These are phyloP conservation scores for Xenoacremonium recifei DNA, from an alignment of 2,329 filamentous ascomycete species.

Conservation along the genomic window DNA sequence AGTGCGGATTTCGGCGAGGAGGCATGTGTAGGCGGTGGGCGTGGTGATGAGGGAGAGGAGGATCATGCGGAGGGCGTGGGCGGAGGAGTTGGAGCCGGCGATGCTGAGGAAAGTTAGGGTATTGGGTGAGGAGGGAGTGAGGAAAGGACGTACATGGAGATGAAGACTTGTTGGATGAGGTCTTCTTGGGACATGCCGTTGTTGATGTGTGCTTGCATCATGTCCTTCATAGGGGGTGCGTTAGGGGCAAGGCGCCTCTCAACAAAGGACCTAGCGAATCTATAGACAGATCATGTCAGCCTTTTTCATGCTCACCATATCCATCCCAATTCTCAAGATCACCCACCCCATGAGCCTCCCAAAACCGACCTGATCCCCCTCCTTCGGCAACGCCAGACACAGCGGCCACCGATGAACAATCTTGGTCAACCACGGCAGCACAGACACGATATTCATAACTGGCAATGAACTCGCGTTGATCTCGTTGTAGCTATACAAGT, in stretches of 20 bases:
- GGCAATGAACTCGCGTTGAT: conserved; percentile 42
- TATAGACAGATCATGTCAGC: conserved; percentile 5
- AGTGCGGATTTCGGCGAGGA: conserved; percentile 47
- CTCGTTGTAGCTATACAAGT: conserved; percentile 45
- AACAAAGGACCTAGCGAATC: conserved; percentile 20
- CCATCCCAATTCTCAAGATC: neutral
- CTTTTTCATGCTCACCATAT: neutral
- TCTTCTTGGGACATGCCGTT: conserved; percentile 34
- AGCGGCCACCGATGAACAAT: conserved; percentile 37
- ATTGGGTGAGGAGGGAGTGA: neutral
- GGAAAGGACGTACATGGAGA: conserved; percentile 33
- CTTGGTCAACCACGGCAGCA: conserved; percentile 35
- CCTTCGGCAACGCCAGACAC: conserved; percentile 31
- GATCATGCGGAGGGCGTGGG: conserved; percentile 50
- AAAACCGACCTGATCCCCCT: conserved; percentile 37
- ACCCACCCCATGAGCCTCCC: conserved; percentile 38
- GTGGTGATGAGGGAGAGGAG: conserved; percentile 51
- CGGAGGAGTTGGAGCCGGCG: conserved; percentile 60
- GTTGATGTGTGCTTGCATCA: conserved; percentile 40
- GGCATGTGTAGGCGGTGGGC: conserved; percentile 36
- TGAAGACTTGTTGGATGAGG: conserved; percentile 37
- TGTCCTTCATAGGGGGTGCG: conserved; percentile 28
- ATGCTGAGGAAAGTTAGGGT: conserved; percentile 36
- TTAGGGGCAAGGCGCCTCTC: conserved; percentile 17
- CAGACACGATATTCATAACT: conserved; percentile 35